phyloP scores from a whole-genome alignment of 257 asterid genomes.

The Scutellaria minor region DNA sequence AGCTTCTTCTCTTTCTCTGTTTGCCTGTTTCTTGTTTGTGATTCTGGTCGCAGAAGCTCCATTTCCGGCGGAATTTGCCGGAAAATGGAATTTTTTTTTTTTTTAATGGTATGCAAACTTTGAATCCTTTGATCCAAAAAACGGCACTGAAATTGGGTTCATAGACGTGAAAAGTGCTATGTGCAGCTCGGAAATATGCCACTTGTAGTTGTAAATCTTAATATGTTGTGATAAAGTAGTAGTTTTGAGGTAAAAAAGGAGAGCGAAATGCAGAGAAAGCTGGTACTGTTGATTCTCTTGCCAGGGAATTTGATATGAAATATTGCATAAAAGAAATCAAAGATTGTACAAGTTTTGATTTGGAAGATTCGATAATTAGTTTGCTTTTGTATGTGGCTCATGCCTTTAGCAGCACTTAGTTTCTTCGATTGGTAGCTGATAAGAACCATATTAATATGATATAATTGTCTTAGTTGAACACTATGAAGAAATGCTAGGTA shows the following conservation, averaged over 20 bases:
- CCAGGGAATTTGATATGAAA: too few relatives aligned
- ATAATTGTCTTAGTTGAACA: background rate
- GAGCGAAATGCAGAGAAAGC: too few relatives aligned
- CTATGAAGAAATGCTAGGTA: background rate
- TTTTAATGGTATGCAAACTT: background rate
- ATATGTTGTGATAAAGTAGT: too few relatives aligned
- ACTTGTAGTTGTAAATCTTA: too few relatives aligned
- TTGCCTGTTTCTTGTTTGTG: background rate
- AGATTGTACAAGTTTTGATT: too few relatives aligned
- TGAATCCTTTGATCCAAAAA: background rate
- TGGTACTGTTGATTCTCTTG: too few relatives aligned
- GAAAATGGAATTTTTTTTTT: background rate
- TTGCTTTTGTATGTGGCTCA: background rate
- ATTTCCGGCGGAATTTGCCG: background rate
- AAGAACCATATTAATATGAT: conserved; percentile 1
- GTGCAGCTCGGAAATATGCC: too few relatives aligned
- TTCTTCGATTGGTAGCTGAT: background rate
- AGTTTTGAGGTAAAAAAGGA: too few relatives aligned
- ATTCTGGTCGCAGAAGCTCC: background rate
- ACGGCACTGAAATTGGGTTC: too few relatives aligned
- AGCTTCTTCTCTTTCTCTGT: background rate
- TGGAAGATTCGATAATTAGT: too few relatives aligned
- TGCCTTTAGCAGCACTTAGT: background rate
- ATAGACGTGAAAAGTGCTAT: too few relatives aligned
- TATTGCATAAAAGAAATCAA: too few relatives aligned